phyloP scores from a whole-genome alignment of 192 early-diverging fungal genomes.

The Coemansia sp. region DNA sequence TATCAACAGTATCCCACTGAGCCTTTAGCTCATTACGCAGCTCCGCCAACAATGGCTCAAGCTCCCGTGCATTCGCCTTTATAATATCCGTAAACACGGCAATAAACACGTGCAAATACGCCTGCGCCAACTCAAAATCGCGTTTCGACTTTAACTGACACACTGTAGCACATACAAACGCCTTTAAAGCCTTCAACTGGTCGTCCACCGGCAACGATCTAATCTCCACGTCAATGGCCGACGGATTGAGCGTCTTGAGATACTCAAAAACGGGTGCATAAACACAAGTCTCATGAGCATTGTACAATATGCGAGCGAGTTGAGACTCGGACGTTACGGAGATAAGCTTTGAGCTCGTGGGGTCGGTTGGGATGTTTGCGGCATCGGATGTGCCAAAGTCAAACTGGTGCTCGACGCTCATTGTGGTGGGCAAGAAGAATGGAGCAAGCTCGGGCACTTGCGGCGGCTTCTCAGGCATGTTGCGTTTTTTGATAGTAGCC shows the following conservation, averaged over 20 bases:
- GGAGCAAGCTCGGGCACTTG: constrained; percentile 86
- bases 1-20: constrained; percentile 42
- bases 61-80: constrained; percentile 58
- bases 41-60: constrained; percentile 46
- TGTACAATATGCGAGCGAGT: constrained; percentile 14
- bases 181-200: constrained; percentile 59
- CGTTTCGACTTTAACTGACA: constrained; percentile 61
- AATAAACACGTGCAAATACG: constrained; percentile 75
- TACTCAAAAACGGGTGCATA: constrained; percentile 66
- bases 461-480: constrained; percentile 85
- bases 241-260: constrained; percentile 75
- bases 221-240: constrained; percentile 83
- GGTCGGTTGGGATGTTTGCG: constrained; percentile 32
- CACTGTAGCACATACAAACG: constrained; percentile 67
- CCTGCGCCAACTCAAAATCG: constrained; percentile 87
- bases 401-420: constrained; percentile 62
- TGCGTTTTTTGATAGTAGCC: constrained; percentile 90
- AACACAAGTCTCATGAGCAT: constrained; percentile 56
- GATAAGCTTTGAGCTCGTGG: constrained; percentile 36
- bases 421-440: constrained; percentile 87
- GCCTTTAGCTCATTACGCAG: constrained; percentile 29
- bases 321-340: constrained; percentile 7
- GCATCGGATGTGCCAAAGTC: no score
- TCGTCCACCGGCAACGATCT: constrained; percentile 71
- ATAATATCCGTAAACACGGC: constrained; percentile 80